Evolutionary conservation across 208 protist genomes (phyloP), one percentile per base, ranked within the genome.

Genomic region (Angomonas ambiguus): DNA sequence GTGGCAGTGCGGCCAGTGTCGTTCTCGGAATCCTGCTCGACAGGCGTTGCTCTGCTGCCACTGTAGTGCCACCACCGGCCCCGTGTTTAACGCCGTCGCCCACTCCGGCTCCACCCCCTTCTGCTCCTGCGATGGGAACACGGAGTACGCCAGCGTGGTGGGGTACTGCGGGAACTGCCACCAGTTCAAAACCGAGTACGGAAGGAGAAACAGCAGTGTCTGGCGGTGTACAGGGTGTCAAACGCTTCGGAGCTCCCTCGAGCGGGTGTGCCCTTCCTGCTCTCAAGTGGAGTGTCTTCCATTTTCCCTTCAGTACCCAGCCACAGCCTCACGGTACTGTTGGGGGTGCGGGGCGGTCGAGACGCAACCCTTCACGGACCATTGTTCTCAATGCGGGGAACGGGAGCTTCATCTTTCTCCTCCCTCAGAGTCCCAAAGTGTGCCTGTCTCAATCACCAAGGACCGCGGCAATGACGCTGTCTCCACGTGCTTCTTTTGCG

Each of bases 201-300:
- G 82, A 10, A 64, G 64, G 20, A 41, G 33, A 28, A 72, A 81
- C 61, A 77, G 65, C 51, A 13, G 27, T 30, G 74, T 87, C 25
- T 95, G 90, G 87, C 70, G 78, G 25, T 95, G 90, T 60, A 41
- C 59, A 2, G 76, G 87, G 70, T 95, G 90, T 66, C 56, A 74
- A 20, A 62, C 82, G 49, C 74, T 81, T 51, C 80, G 79, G 51
- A 91, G 84, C 71, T 83, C 84, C 18, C 77, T 95, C 13, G 85
- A 95, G 65, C 86, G 85, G 16, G 31, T 74, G 25, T 95, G 90
- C 66, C 86, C 85, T 6, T 58, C 73, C 22, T 93, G 90, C 58
- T 82, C 84, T 32, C 87, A 93, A 38, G 86, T 95, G 35, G 90
- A 93, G 28, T 95, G 74, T 62, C 65, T 91, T 16, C 87, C 87